phyloP scores from a whole-genome alignment of 2,329 filamentous ascomycete genomes.

The Cladosporium colombiae region DNA sequence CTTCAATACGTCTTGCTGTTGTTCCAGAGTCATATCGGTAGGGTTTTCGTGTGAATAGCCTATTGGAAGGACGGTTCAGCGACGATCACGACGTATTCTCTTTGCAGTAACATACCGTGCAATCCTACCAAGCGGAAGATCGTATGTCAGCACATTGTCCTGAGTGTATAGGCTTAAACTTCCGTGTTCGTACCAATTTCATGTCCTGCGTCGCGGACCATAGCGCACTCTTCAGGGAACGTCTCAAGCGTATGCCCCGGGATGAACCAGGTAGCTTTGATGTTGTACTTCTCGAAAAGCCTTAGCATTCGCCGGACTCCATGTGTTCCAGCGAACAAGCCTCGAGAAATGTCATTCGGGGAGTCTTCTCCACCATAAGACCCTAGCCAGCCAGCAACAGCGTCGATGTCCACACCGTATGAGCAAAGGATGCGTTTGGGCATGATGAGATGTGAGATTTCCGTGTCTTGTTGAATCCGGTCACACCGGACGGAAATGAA shows the following conservation, averaged over 20 bases:
- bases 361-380: slow-evolving; percentile 73
- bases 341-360: slow-evolving; percentile 68
- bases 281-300: slow-evolving; percentile 68
- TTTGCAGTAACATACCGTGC: no score
- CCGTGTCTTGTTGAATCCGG: no score
- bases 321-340: slow-evolving; percentile 66
- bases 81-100: no score
- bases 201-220: slow-evolving; percentile 62
- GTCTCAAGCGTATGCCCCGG: slow-evolving; percentile 63
- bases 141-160: no score
- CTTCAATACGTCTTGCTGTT: slow-evolving; percentile 71
- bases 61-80: slow-evolving; percentile 48
- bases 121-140: no score
- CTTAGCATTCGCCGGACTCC: slow-evolving; percentile 67
- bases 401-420: slow-evolving; percentile 65
- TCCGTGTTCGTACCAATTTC: slow-evolving; percentile 52
- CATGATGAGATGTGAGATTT: background rate
- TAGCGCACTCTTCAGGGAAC: slow-evolving; percentile 63
- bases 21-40: slow-evolving; percentile 68
- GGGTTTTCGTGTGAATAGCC: slow-evolving; percentile 75
- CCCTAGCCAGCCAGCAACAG: slow-evolving; percentile 71
- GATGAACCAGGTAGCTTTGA: slow-evolving; percentile 68
- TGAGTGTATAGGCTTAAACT: no score
- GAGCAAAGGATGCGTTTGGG: slow-evolving; percentile 20
- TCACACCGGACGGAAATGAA: no score